These are phyloP conservation scores for Xylaria acuta DNA, from an alignment of 495 filamentous ascomycete species.

Conservation along the genomic window DNA sequence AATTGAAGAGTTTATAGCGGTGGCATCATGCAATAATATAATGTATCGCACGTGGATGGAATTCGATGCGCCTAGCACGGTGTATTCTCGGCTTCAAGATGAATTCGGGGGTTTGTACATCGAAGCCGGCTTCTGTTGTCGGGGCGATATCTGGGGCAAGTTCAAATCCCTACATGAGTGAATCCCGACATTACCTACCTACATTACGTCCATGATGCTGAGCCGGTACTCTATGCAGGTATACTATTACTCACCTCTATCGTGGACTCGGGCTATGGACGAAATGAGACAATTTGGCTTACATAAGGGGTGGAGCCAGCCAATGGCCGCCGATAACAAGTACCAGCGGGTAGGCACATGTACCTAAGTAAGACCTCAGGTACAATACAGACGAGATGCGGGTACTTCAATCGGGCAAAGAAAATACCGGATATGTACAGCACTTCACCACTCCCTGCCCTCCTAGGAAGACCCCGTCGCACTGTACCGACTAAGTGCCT, in stretches of 20 bases:
- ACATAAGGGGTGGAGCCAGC: slow-evolving; percentile 29
- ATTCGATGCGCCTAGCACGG: slow-evolving; percentile 5
- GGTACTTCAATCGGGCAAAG: not conserved
- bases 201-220: not conserved
- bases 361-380: too few species aligned
- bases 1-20: not conserved
- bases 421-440: not conserved
- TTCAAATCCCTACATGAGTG: slow-evolving; percentile 14
- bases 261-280: not conserved
- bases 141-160: not conserved
- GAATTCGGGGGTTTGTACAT: not conserved
- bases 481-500: slow-evolving; percentile 22
- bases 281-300: slow-evolving; percentile 32
- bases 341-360: not conserved
- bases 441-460: not conserved
- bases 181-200: slow-evolving; percentile 22
- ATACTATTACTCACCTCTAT: slow-evolving; percentile 1
- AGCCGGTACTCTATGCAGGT: not conserved
- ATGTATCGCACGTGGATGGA: not conserved
- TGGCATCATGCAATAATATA: not conserved
- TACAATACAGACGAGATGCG: not conserved
- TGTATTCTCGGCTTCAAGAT: slow-evolving; percentile 4
- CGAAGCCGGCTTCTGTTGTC: slow-evolving; percentile 12
- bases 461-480: not conserved
- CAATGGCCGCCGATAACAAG: slow-evolving; percentile 18